Percentiles rank a stretch among this genome's conserved stretches.
These are phyloP conservation scores for Pistacia atlantica DNA, from an alignment of 345 rosid species.

Conservation along the genomic window DNA sequence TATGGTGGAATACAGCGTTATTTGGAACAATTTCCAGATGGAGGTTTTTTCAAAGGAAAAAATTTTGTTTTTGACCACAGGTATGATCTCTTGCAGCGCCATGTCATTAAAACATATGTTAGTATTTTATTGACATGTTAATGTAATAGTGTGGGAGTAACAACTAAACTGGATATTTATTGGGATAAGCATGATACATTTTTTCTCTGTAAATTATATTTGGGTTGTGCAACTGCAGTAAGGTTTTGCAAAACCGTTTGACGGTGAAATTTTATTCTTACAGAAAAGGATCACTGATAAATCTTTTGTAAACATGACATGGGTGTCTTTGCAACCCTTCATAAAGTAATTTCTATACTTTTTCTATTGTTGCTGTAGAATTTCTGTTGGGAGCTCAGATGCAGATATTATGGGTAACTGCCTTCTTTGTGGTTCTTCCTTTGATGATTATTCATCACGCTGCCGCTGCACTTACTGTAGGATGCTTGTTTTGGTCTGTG, in stretches of 20 bases:
- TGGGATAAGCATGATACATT: background rate
- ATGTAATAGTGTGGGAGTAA: background rate
- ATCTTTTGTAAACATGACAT: background rate
- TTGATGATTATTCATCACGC: conserved; percentile 85
- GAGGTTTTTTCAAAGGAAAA: conserved; percentile 93
- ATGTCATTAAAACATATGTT: background rate
- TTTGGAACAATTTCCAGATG: conserved; percentile 87
- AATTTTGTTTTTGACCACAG: conserved; percentile 95
- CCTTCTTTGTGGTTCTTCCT: conserved; percentile 67
- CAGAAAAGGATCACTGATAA: background rate
- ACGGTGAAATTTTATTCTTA: background rate
- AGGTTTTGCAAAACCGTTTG: background rate
- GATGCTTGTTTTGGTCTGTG: conserved; percentile 94
- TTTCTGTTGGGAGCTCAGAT: conserved; percentile 86
- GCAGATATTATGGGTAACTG: conserved; percentile 62
- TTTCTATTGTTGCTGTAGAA: conserved; percentile 45
- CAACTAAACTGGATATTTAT: background rate
- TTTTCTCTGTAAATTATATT: background rate
- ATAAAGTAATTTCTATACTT: background rate
- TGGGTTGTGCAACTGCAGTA: background rate
- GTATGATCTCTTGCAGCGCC: conserved; percentile 42
- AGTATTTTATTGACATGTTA: background rate
- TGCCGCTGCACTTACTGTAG: conserved; percentile 78
- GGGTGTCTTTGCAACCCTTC: background rate
- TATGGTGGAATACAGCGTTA: conserved; percentile 95